These are phyloP conservation scores for Melocanna baccifera DNA, from an alignment of 176 grass and related monocot genomes.

Conservation along the genomic window DNA sequence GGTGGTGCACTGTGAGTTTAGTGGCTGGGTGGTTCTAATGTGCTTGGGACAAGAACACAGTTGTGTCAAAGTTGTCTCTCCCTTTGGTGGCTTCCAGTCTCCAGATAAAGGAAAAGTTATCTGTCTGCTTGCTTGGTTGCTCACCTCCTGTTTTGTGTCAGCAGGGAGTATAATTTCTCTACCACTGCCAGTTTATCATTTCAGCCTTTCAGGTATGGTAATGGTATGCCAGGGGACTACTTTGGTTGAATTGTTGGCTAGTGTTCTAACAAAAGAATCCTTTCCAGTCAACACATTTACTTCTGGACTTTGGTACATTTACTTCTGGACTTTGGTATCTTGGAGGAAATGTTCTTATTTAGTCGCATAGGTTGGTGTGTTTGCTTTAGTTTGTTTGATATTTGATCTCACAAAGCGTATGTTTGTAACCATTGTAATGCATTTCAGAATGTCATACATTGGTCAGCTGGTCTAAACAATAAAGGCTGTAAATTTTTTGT, in stretches of 20 bases:
- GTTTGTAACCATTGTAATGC: neutral
- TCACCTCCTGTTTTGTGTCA: conserved; percentile 19
- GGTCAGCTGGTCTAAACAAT: neutral
- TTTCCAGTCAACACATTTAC: conserved; percentile 8
- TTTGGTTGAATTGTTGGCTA: conserved; percentile 10
- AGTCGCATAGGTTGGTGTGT: neutral
- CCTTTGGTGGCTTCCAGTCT: conserved; percentile 31
- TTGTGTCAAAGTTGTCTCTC: conserved; percentile 29
- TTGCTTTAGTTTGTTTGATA: neutral
- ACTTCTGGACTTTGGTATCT: neutral
- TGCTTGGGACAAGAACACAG: conserved; percentile 12
- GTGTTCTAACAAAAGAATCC: neutral
- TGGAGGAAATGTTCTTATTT: neutral
- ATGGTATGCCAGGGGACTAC: neutral
- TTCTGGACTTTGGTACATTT: neutral
- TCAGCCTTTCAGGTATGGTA: conserved; percentile 19
- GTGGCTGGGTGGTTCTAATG: conserved; percentile 1
- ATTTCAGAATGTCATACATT: neutral
- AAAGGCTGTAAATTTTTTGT: neutral
- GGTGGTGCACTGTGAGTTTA: conserved; percentile 19
- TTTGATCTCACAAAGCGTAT: neutral
- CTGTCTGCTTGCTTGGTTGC: neutral
- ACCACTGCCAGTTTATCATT: conserved; percentile 3
- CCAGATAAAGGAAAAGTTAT: conserved; percentile 13
- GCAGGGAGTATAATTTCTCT: neutral